These are phyloP conservation scores for Aureobasidium namibiae DNA, from an alignment of 2,329 filamentous ascomycete genomes.

Conservation along the genomic window DNA sequence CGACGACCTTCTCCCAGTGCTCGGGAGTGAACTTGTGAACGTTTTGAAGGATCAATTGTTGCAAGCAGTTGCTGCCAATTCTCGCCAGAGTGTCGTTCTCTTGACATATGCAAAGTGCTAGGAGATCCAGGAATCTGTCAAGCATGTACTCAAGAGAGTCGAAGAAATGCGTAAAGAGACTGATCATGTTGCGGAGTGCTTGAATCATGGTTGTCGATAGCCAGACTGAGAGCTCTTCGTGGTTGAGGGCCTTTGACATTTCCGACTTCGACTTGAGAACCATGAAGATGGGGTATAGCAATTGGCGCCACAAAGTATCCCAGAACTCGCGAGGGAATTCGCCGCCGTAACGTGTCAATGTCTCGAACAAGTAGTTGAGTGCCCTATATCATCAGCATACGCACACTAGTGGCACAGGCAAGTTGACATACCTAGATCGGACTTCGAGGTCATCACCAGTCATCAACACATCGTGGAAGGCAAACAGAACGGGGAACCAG, in stretches of 20 bases:
- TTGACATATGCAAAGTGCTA: constrained; percentile 95
- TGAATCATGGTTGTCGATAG: constrained; percentile 99
- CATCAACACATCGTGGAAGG: constrained; percentile 98
- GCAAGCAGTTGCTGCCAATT: constrained; percentile 95
- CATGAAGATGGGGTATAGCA: constrained; percentile 97
- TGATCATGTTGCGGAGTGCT: constrained; percentile 95
- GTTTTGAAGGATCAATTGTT: constrained; percentile 93
- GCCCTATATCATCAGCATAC: constrained; percentile 42
- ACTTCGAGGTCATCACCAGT: constrained; percentile 97
- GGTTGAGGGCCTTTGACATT: constrained; percentile 89
- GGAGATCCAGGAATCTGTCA: constrained; percentile 87
- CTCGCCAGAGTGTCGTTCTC: constrained; percentile 97
- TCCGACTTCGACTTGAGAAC: constrained; percentile 93
- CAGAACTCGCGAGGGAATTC: constrained; percentile 92
- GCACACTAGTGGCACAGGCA: not conserved
- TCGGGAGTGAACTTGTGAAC: constrained; percentile 79
- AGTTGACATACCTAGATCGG: constrained; percentile 49
- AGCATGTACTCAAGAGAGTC: constrained; percentile 95
- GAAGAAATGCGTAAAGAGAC: constrained; percentile 97
- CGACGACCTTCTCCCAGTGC: constrained; percentile 93
- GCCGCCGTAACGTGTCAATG: constrained; percentile 78
- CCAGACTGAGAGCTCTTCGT: constrained; percentile 97
- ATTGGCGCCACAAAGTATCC: constrained; percentile 95
- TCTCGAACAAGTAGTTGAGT: constrained; percentile 93
- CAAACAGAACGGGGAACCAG: constrained; percentile 97